Percentiles rank a stretch among this genome's conserved stretches.
Evolutionary conservation across 2,329 filamentous ascomycete genomes (phyloP).

Genomic region (Apiospora marii): DNA sequence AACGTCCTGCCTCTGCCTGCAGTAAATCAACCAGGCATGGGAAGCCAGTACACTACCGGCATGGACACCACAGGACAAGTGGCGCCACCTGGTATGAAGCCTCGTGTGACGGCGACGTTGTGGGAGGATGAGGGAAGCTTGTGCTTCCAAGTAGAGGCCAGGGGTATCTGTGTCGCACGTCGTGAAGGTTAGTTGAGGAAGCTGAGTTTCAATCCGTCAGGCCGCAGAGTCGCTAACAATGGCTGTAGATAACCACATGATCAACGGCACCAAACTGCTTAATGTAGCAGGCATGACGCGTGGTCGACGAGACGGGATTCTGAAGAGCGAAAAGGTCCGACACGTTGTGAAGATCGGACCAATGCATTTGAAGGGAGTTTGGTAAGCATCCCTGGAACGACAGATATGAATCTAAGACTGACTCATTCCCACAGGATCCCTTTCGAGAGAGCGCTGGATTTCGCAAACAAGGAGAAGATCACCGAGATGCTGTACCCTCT

Average conservation of each 20-base stretch:
- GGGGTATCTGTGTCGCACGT: constrained; percentile 93
- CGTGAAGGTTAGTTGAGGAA: constrained; percentile 74
- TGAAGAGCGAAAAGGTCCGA: constrained; percentile 96
- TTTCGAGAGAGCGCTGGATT: constrained; percentile 95
- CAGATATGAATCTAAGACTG: constrained; percentile 24
- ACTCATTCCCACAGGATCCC: constrained; percentile 76
- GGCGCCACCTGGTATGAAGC: constrained; percentile 93
- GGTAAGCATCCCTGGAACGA: constrained; percentile 64
- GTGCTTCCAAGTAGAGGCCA: constrained; percentile 97
- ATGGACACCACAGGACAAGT: constrained; percentile 88
- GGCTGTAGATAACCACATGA: constrained; percentile 76
- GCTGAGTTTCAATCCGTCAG: constrained; percentile 30
- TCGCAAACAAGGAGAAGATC: constrained; percentile 99
- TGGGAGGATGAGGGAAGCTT: constrained; percentile 99
- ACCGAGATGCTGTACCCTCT: constrained; percentile 93
- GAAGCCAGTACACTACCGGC: constrained; percentile 62
- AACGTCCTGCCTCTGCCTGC: constrained; percentile 77
- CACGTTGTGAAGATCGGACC: constrained; percentile 99
- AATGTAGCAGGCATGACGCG: constrained; percentile 99
- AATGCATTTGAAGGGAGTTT: constrained; percentile 98
- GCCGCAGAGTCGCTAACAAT: constrained; percentile 1
- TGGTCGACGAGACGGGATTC: constrained; percentile 90
- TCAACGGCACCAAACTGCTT: constrained; percentile 95
- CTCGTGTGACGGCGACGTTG: constrained; percentile 91
- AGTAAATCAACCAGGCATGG: constrained; percentile 58